Percentiles rank a stretch among this genome's conserved stretches.
Evolutionary conservation across 495 filamentous ascomycete genomes (phyloP).

Genomic region (Amniculicola lignicola): DNA sequence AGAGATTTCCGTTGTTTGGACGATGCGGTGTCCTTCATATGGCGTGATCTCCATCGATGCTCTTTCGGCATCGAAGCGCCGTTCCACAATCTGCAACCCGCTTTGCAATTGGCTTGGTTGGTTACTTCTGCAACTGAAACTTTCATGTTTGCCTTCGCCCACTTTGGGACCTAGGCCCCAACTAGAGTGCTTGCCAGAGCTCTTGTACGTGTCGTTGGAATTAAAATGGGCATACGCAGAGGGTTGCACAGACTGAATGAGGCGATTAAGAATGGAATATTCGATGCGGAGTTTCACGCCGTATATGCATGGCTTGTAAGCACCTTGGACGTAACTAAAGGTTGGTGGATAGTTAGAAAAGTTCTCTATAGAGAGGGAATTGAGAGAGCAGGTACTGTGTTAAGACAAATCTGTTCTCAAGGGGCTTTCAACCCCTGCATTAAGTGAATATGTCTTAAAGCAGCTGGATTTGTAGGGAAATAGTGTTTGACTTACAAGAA

Average conservation of each 20-base stretch:
- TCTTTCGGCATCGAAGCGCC: neutral
- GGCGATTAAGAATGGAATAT: conserved; percentile 28
- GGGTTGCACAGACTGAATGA: conserved; percentile 11
- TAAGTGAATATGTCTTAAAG: too few species aligned
- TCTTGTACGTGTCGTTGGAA: neutral
- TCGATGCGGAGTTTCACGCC: conserved; percentile 33
- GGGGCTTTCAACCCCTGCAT: too few species aligned
- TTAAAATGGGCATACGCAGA: neutral
- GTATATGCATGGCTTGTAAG: conserved; percentile 31
- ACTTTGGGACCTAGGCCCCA: neutral
- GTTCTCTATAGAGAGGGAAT: too few species aligned
- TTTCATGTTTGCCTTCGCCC: neutral
- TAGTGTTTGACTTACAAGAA: too few species aligned
- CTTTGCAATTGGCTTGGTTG: too few species aligned
- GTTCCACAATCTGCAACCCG: neutral
- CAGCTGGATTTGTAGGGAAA: too few species aligned
- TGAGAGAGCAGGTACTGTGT: too few species aligned
- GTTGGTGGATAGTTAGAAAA: too few species aligned
- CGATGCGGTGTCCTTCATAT: neutral
- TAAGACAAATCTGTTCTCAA: too few species aligned
- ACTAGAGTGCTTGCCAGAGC: neutral
- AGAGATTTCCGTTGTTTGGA: conserved; percentile 10
- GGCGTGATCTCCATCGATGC: neutral
- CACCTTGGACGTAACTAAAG: conserved; percentile 16
- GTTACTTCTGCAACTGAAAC: conserved; percentile 1